A percentile compares a stretch with the other conserved stretches of the same genome.
phyloP scores from a whole-genome alignment of 192 early-diverging fungal genomes.

The Gigaspora rosea region DNA sequence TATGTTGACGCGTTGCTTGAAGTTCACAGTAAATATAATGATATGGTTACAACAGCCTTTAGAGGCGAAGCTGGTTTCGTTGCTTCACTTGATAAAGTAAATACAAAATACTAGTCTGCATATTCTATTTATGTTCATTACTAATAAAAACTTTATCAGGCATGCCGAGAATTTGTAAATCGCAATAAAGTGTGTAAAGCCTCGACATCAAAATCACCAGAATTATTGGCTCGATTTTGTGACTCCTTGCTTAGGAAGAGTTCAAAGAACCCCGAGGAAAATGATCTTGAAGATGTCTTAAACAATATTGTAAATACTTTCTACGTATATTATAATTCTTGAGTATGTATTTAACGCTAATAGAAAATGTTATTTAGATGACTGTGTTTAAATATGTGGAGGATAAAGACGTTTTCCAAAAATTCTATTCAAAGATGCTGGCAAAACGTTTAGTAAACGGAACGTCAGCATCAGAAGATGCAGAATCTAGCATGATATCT shows the following conservation, averaged over 20 bases:
- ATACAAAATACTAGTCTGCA: not conserved
- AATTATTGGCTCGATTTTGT: conserved; percentile 87
- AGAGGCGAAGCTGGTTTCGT: conserved; percentile 84
- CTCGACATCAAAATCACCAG: conserved; percentile 73
- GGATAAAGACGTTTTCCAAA: conserved; percentile 98
- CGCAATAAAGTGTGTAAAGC: conserved; percentile 79
- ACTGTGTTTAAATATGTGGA: conserved; percentile 96
- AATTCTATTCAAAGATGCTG: conserved; percentile 92
- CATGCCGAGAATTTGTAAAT: conserved; percentile 94
- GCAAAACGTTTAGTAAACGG: conserved; percentile 91
- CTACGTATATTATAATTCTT: not conserved
- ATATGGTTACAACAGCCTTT: conserved; percentile 78
- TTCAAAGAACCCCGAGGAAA: conserved; percentile 72
- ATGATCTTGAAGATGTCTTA: conserved; percentile 68
- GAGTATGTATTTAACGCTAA: not conserved
- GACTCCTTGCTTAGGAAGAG: conserved; percentile 89
- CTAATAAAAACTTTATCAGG: not conserved
- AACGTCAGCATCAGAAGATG: conserved; percentile 87
- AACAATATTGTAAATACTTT: conserved; percentile 68
- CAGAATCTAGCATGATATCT: conserved; percentile 93
- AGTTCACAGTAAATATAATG: conserved; percentile 86
- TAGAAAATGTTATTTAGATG: conserved; percentile 57
- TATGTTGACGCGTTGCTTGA: conserved; percentile 87
- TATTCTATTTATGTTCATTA: not conserved
- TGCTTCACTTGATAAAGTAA: conserved; percentile 83